Conservation (phyloP, 352 stramenopile species). For the Phytophthora melonis region DNA sequence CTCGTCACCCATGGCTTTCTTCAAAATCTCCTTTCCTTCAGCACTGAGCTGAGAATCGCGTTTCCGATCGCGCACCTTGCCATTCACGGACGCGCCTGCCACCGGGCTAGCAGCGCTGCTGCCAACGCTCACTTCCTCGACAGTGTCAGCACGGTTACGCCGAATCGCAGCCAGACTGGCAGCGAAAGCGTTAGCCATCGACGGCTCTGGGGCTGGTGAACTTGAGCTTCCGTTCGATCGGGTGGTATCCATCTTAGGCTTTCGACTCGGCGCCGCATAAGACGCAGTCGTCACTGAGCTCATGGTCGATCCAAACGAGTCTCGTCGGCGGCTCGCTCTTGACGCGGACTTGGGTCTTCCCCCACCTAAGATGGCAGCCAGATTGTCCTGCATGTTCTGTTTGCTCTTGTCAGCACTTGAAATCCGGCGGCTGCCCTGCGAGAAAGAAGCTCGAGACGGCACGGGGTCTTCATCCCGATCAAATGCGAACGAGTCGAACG, state of each 20-base stretch:
- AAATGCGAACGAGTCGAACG: conserved; percentile 58
- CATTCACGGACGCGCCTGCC: conserved; percentile 14
- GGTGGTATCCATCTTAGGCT: conserved; percentile 30
- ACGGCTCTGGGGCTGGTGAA: conserved; percentile 30
- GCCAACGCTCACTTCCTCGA: conserved; percentile 51
- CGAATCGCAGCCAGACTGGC: conserved; percentile 80
- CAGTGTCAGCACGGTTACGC: conserved; percentile 68
- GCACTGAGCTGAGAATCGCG: conserved; percentile 79
- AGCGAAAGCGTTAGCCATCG: conserved; percentile 76
- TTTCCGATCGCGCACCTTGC: conserved; percentile 59
- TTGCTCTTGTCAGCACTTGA: conserved; percentile 57
- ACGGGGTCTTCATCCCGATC: conserved; percentile 41
- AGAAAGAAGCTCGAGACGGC: conserved; percentile 53
- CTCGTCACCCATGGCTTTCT: conserved; percentile 65
- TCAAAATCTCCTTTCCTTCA: conserved; percentile 78
- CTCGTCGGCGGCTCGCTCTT: conserved; percentile 40
- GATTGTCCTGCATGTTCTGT: conserved; percentile 57
- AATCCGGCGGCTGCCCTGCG: conserved; percentile 47
- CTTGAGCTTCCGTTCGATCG: conserved; percentile 28
- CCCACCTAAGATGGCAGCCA: conserved; percentile 74
- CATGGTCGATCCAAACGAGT: conserved; percentile 66
- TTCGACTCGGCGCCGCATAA: conserved; percentile 21
- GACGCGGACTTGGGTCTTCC: conserved; percentile 39
- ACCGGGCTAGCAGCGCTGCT: conserved; percentile 30
- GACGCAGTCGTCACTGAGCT: conserved; percentile 41